A percentile compares a stretch with the other conserved stretches of the same genome.
Evolutionary conservation across 2,329 filamentous ascomycete genomes (phyloP).

Genomic region (Paramyrothecium roridum): DNA sequence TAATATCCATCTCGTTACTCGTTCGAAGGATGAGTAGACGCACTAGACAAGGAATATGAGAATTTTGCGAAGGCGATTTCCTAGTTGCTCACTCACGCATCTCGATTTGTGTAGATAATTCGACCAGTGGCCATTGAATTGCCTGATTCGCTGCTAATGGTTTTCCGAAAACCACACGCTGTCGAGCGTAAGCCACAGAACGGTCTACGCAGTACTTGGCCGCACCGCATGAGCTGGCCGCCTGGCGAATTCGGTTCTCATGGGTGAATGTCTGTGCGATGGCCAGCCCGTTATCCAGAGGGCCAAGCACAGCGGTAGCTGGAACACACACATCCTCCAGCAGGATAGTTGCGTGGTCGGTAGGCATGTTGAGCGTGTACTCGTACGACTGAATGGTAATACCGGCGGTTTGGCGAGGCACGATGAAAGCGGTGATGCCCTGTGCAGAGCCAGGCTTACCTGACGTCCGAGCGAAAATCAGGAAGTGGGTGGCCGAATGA

Average conservation of each 20-base stretch:
- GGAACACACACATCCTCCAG: constrained; percentile 8
- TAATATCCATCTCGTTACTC: constrained; percentile 9
- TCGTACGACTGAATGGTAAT: constrained; percentile 9
- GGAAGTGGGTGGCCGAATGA: constrained; percentile 9
- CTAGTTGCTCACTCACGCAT: constrained; percentile 1
- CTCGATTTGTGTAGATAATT: constrained; percentile 10
- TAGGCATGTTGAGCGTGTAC: constrained; percentile 14
- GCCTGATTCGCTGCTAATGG: constrained; percentile 10
- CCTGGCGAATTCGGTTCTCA: constrained; percentile 13
- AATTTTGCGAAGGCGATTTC: background rate
- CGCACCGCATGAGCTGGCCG: constrained; percentile 11
- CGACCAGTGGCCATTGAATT: constrained; percentile 14
- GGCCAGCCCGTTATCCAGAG: constrained; percentile 7
- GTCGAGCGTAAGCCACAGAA: constrained; percentile 8
- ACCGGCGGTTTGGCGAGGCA: constrained; percentile 6
- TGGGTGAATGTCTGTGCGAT: constrained; percentile 14
- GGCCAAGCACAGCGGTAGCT: constrained; percentile 6
- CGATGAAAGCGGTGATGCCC: constrained; percentile 11
- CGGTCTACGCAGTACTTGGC: constrained; percentile 10
- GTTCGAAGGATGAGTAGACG: constrained; percentile 11
- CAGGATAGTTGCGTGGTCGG: constrained; percentile 10
- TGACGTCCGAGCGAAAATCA: constrained; percentile 13
- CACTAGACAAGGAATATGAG: background rate
- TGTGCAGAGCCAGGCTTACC: constrained; percentile 8
- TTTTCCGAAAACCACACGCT: constrained; percentile 11